Evolutionary conservation across 164 flowering plant genomes (phyloP).

Genomic region (Amborella trichopoda): DNA sequence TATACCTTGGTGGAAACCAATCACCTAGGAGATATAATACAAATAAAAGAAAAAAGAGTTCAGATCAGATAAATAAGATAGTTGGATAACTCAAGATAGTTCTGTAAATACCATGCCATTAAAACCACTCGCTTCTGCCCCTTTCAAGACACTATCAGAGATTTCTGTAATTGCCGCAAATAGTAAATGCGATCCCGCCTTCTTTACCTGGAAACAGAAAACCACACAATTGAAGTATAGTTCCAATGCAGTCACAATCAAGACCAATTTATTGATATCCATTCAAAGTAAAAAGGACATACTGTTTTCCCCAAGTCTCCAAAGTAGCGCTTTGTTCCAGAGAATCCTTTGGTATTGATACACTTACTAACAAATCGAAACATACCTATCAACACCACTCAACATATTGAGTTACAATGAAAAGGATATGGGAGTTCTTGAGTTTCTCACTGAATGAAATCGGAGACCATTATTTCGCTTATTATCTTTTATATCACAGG

Average conservation of each 20-base stretch:
- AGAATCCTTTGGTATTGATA: conserved; percentile 67
- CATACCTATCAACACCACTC: conserved; percentile 38
- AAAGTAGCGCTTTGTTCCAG: conserved; percentile 87
- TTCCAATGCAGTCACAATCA: not conserved
- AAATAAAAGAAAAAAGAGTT: not conserved
- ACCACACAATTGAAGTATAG: not conserved
- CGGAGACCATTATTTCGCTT: no score
- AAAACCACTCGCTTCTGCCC: conserved; percentile 88
- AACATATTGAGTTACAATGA: not conserved
- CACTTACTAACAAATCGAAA: conserved; percentile 75
- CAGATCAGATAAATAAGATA: not conserved
- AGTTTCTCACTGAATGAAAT: no score
- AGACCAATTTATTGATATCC: not conserved
- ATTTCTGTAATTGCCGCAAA: conserved; percentile 88
- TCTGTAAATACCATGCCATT: conserved; percentile 63
- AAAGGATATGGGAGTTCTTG: no score
- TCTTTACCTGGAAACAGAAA: conserved; percentile 40
- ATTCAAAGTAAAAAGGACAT: conserved; percentile 13
- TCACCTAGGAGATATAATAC: conserved; percentile 27
- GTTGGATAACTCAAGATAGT: not conserved
- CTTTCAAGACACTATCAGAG: conserved; percentile 81
- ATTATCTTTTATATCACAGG: no score
- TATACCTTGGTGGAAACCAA: conserved; percentile 92
- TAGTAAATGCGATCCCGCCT: conserved; percentile 82
- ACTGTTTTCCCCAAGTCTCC: conserved; percentile 93